These are phyloP conservation scores for Eucalyptus rudis DNA, from an alignment of 345 rosid genomes.

Conservation along the genomic window DNA sequence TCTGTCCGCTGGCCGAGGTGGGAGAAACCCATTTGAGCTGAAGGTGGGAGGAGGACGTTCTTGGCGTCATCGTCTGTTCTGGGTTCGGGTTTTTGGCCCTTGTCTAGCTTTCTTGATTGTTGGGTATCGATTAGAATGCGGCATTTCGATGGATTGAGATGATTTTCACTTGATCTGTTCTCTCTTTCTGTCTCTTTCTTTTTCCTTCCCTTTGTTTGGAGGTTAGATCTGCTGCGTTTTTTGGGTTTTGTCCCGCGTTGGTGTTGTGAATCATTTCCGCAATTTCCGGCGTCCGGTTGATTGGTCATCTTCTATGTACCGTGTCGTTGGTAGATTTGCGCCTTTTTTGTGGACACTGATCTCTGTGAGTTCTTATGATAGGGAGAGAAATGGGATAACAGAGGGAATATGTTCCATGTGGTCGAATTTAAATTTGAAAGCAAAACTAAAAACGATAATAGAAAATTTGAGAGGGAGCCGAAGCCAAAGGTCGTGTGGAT, in stretches of 20 bases:
- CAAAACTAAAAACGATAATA: background rate
- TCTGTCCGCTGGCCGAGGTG: background rate
- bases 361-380: background rate
- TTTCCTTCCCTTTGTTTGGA: background rate
- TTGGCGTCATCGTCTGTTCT: background rate
- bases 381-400: background rate
- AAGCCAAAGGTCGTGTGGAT: background rate
- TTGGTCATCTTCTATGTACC: background rate
- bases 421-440: background rate
- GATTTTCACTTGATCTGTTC: background rate
- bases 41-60: background rate
- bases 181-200: background rate
- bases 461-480: background rate
- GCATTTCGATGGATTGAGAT: background rate
- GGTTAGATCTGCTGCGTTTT: background rate
- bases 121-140: background rate
- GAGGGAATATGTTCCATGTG: background rate
- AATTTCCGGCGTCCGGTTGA: background rate
- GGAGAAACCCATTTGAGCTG: background rate
- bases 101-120: background rate
- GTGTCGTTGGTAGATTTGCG: background rate
- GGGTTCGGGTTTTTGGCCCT: background rate
- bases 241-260: background rate
- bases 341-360: background rate
- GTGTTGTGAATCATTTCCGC: background rate